Evolutionary conservation across 2,329 filamentous ascomycete species (phyloP).

Genomic region (Zymoseptoria crescenta): DNA sequence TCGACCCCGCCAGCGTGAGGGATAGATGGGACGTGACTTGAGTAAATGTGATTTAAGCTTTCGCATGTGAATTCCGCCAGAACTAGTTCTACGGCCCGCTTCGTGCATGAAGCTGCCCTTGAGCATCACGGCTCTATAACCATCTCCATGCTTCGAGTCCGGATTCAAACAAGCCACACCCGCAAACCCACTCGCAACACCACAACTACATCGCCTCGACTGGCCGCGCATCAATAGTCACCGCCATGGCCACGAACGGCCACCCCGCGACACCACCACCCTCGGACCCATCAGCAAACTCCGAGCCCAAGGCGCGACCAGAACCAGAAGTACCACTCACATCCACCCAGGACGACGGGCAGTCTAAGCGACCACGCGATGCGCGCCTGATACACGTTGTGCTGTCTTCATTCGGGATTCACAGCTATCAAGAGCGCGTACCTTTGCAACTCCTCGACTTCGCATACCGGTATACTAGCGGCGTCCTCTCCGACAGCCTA

Average conservation of each 20-base stretch:
- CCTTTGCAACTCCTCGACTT: conserved; percentile 79
- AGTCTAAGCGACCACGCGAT: conserved; percentile 59
- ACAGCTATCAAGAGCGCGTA: conserved; percentile 72
- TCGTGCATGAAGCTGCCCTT: background rate
- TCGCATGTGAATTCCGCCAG: background rate
- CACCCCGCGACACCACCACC: conserved; percentile 23
- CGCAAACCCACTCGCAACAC: background rate
- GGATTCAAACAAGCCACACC: background rate
- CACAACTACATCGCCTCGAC: background rate
- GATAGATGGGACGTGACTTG: background rate
- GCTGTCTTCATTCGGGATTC: conserved; percentile 69
- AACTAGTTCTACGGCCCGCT: background rate
- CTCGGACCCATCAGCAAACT: conserved; percentile 7
- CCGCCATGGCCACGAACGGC: conserved; percentile 21
- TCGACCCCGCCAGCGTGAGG: background rate
- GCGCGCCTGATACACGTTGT: conserved; percentile 72
- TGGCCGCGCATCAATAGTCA: background rate
- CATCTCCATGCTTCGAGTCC: background rate
- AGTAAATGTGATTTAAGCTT: background rate
- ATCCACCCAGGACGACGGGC: conserved; percentile 29
- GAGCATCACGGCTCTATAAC: background rate
- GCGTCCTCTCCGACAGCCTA: conserved; percentile 62
- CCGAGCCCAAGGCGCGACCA: conserved; percentile 11
- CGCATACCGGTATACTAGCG: conserved; percentile 71
- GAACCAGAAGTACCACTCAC: conserved; percentile 25